A percentile compares a stretch with the other conserved stretches of the same genome.
Evolutionary conservation across 2,329 filamentous ascomycete species (phyloP).

Genomic region (Metarhizium robertsii): DNA sequence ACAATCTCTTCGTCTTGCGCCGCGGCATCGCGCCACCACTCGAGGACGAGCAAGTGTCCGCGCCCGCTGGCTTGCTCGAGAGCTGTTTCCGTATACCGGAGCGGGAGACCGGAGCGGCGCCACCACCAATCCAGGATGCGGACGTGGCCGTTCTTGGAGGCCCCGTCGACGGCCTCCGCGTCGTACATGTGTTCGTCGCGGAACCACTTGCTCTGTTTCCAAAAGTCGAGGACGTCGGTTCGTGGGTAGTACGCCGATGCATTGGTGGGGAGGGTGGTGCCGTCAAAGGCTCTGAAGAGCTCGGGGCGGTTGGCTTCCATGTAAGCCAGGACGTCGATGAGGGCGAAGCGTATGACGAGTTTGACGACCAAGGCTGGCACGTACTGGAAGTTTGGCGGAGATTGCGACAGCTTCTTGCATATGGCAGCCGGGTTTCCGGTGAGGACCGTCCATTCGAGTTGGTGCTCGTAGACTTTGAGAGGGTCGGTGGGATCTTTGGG

Average conservation of each 20-base stretch:
- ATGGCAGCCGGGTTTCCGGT: conserved; percentile 61
- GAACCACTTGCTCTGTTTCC: conserved; percentile 75
- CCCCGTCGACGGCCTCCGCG: conserved; percentile 75
- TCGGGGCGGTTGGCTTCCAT: conserved; percentile 53
- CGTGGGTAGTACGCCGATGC: conserved; percentile 81
- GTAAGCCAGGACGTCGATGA: conserved; percentile 67
- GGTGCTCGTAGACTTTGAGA: conserved; percentile 62
- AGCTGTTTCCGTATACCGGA: conserved; percentile 79
- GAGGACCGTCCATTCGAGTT: conserved; percentile 78
- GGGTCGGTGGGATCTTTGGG: conserved; percentile 54
- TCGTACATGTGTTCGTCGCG: conserved; percentile 74
- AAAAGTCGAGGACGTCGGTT: conserved; percentile 81
- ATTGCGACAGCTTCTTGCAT: conserved; percentile 62
- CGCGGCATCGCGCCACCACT: conserved; percentile 82
- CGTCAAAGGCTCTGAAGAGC: conserved; percentile 80
- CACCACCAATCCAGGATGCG: conserved; percentile 90
- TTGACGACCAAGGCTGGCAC: conserved; percentile 77
- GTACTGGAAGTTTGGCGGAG: conserved; percentile 58
- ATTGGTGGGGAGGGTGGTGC: conserved; percentile 77
- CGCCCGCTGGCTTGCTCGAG: conserved; percentile 81
- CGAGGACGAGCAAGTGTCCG: conserved; percentile 75
- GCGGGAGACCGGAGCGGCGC: conserved; percentile 61
- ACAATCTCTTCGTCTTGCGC: conserved; percentile 46
- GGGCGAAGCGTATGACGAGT: conserved; percentile 84
- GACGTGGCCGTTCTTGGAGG: conserved; percentile 76